Conservation (phyloP, 2,329 filamentous ascomycete species). For the Calonectria pauciramosa region DNA sequence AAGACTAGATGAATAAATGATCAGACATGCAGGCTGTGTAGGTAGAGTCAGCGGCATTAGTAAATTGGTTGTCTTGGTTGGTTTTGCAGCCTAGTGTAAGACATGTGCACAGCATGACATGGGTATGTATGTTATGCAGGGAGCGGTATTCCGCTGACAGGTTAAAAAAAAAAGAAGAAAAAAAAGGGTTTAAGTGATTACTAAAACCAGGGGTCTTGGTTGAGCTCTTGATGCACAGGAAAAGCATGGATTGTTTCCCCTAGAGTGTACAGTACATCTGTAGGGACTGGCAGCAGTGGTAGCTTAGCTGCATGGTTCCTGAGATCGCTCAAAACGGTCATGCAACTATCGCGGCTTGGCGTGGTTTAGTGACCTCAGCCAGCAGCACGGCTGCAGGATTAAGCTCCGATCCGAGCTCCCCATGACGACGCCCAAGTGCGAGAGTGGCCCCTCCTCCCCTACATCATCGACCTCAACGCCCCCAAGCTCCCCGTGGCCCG, state of each 20-base stretch:
- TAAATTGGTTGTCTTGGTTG: background rate
- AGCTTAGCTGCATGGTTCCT: background rate
- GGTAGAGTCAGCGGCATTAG: background rate
- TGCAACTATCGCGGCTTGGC: conserved; percentile 45
- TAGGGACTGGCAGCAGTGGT: background rate
- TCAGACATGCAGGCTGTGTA: background rate
- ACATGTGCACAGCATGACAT: no score
- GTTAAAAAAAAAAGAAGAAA: no score
- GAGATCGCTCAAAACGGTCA: conserved; percentile 39
- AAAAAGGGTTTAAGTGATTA: background rate
- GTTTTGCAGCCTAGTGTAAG: background rate
- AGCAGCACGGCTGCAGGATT: background rate
- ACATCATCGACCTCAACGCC: background rate
- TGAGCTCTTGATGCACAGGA: background rate
- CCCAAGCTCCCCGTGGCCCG: background rate
- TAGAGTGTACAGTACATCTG: background rate
- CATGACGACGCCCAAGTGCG: conserved; percentile 30
- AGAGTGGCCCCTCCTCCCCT: background rate
- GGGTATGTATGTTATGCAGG: background rate
- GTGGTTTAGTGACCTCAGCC: conserved; percentile 23
- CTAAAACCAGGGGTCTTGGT: background rate
- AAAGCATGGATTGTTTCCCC: background rate
- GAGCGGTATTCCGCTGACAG: background rate
- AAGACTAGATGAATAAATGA: background rate
- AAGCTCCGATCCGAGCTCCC: background rate